These are phyloP conservation scores for Amyloporia xantha DNA, from an alignment of 768 basidiomycete species.

Conservation along the genomic window DNA sequence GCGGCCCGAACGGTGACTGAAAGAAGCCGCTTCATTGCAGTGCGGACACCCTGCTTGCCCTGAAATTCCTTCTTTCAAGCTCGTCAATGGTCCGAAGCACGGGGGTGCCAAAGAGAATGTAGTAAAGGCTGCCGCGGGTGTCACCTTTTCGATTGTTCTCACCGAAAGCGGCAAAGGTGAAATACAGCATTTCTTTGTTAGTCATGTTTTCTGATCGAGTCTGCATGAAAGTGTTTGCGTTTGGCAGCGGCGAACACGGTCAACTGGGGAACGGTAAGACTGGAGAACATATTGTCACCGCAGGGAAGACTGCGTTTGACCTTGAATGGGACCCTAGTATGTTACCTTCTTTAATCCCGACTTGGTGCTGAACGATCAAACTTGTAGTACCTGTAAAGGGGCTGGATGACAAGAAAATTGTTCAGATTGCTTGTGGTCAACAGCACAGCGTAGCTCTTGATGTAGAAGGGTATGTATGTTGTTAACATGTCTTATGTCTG, in stretches of 20 bases:
- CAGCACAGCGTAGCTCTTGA: constrained; percentile 86
- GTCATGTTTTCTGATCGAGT: no score
- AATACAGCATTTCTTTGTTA: constrained; percentile 16
- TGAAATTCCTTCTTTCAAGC: constrained; percentile 62
- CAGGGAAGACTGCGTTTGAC: constrained; percentile 80
- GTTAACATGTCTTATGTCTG: background rate
- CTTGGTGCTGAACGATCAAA: constrained; percentile 5
- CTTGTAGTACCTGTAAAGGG: constrained; percentile 64
- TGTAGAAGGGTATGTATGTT: constrained; percentile 50
- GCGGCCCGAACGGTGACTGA: background rate
- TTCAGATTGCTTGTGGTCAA: constrained; percentile 77
- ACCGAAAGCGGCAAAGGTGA: constrained; percentile 76
- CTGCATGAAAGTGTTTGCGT: constrained; percentile 72
- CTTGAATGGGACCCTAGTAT: constrained; percentile 64
- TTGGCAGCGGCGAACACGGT: constrained; percentile 89
- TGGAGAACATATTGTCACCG: constrained; percentile 84
- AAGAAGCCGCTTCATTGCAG: constrained; percentile 28
- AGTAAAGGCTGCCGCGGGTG: constrained; percentile 71
- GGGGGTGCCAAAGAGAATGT: constrained; percentile 59
- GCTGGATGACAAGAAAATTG: constrained; percentile 70
- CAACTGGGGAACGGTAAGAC: constrained; percentile 91
- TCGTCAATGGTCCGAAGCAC: constrained; percentile 46
- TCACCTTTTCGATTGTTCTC: constrained; percentile 78
- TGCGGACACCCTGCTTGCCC: constrained; percentile 64
- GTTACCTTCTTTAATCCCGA: constrained; percentile 14